Evolutionary conservation across 768 basidiomycete genomes (phyloP).

Genomic region (Pleurotus platypus): DNA sequence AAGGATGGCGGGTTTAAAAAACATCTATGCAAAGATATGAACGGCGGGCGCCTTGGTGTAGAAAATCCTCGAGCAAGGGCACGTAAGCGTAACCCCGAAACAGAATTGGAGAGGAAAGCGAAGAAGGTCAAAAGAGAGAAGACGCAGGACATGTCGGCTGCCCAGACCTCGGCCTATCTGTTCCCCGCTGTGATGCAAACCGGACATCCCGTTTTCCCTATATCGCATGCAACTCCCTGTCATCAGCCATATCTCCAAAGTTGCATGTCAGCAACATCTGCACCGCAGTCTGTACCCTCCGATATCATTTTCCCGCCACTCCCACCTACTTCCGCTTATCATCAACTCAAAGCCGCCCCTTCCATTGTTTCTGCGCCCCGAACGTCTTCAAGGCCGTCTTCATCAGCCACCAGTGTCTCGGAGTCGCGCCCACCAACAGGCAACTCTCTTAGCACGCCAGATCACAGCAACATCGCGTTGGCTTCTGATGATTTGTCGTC

Average conservation of each 20-base stretch:
- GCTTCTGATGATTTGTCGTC: conserved; percentile 1
- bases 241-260: conserved; percentile 75
- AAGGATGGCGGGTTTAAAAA: conserved; percentile 80
- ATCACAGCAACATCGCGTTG: not conserved
- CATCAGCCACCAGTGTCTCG: conserved; percentile 5
- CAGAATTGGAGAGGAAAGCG: conserved; percentile 22
- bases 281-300: conserved; percentile 39
- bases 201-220: conserved; percentile 40
- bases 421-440: no score
- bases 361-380: conserved; percentile 21
- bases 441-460: no score
- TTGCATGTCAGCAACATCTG: conserved; percentile 39
- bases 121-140: conserved; percentile 44
- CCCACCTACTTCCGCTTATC: conserved; percentile 40
- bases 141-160: conserved; percentile 19
- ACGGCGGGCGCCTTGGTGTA: conserved; percentile 30
- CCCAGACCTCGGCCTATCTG: conserved; percentile 16
- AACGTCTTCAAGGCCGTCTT: not conserved
- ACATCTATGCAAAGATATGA: conserved; percentile 47
- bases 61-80: conserved; percentile 26
- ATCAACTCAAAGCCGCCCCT: conserved; percentile 15
- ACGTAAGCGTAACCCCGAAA: conserved; percentile 22
- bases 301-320: conserved; percentile 76
- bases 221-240: conserved; percentile 48
- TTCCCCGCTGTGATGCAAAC: conserved; percentile 23